Base-by-base conservation (phyloP, 1,139 yeast genomes). In the Blastobotrys petasosporus region DNA sequence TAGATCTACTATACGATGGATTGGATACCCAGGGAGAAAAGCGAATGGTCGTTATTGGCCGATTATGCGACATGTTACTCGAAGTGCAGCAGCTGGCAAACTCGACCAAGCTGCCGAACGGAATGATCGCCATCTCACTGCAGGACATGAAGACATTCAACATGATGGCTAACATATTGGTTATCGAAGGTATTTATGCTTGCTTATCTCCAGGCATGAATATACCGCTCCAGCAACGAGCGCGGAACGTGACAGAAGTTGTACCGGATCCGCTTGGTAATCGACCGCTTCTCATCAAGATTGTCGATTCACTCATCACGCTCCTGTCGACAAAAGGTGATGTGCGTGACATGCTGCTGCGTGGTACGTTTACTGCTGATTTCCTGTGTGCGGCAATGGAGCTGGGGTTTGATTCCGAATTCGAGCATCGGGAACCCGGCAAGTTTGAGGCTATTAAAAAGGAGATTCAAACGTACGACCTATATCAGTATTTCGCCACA, bases 101-200 rank as follows among this genome's bases (percentile, higher is more conserved):
- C 16, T 29, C 20, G 8, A 38, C 29, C 11, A 45, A 44, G 13
- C 30, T 32, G 36, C 43, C 44, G 13, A 47, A 43, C n/a, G 54
- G 75, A 40, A 61, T 85, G 44, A 75, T 90, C 15, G 70, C 83
- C 6, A 82, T 90, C 12, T 85, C 97, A 0, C 69, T 90, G 9
- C 90, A 86, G 58, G 97, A 90, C 60, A 79, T 90, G 71, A 82
- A 80, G 59, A 75, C 79, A 2, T 77, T 90, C 50, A 82, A 85
- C 41, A 76, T 74, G 28, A 60, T 90, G 41, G 65, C 82, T 23
- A 83, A 82, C 51, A 51, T 82, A 12, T 69, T 90, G 2, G 76
- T 88, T 0, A 65, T 83, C 1, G 82, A 79, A 51, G 90, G 95
- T 0, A 71, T 88, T 0, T 84, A 83, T 53, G 79, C 92, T 0